Conservation (phyloP, 2,329 filamentous ascomycete genomes). For the Chalaropsis thielavioides region DNA sequence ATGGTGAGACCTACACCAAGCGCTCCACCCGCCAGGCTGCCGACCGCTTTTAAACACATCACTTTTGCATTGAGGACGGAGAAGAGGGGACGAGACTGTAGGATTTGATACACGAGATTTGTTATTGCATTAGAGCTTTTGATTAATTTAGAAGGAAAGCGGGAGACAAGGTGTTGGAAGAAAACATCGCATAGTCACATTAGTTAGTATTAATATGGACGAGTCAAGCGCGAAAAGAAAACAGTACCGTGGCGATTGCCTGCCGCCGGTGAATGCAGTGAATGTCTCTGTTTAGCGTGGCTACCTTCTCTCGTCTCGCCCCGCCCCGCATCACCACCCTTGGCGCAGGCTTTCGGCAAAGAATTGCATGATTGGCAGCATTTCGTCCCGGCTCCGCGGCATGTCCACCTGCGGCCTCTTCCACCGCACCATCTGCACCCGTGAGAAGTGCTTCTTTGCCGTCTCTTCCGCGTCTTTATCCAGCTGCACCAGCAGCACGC, state of each 20-base stretch:
- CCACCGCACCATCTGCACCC: slow-evolving; percentile 56
- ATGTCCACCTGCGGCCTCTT: slow-evolving; percentile 59
- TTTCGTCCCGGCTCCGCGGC: slow-evolving; percentile 72
- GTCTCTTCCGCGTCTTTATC: slow-evolving; percentile 49
- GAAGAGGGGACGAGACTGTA: neutral
- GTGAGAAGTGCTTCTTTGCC: slow-evolving; percentile 50
- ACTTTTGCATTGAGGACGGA: neutral
- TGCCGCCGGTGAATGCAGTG: too few species aligned
- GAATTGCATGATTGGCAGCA: slow-evolving; percentile 79
- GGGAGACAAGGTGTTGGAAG: neutral
- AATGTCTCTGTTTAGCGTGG: neutral
- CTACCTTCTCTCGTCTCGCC: too few species aligned
- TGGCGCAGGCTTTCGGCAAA: slow-evolving; percentile 46
- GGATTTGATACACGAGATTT: neutral
- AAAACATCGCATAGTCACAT: neutral
- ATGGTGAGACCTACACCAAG: slow-evolving; percentile 6
- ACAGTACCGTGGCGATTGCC: too few species aligned
- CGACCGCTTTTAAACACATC: slow-evolving; percentile 13
- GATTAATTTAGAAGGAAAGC: neutral
- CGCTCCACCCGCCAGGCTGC: slow-evolving; percentile 11
- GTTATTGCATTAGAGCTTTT: neutral
- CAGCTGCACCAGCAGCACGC: slow-evolving; percentile 45
- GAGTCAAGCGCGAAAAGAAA: neutral
- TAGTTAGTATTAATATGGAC: neutral
- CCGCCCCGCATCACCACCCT: slow-evolving; percentile 5